phyloP scores from a whole-genome alignment of 2,329 filamentous ascomycete species.

The Pyrenophora teres region DNA sequence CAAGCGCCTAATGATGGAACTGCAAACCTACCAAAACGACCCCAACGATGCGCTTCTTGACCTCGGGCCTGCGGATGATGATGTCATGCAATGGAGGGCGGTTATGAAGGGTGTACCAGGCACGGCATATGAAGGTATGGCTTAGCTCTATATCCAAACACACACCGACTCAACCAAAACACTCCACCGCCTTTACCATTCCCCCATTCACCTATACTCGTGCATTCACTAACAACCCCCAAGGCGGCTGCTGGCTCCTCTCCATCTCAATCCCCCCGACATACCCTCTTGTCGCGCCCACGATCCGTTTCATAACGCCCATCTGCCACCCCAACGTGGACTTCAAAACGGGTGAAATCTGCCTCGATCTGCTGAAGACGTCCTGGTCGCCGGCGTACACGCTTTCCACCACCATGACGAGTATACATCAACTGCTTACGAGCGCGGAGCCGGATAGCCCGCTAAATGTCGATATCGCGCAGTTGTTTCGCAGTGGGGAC shows the following conservation, averaged over 20 bases:
- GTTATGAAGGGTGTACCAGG: conserved; percentile 63
- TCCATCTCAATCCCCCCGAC: conserved; percentile 72
- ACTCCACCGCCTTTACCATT: background rate
- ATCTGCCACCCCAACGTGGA: conserved; percentile 50
- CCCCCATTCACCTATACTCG: background rate
- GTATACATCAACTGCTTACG: conserved; percentile 70
- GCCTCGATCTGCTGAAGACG: conserved; percentile 79
- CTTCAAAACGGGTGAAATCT: conserved; percentile 80
- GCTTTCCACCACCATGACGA: conserved; percentile 73
- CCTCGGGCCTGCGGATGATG: conserved; percentile 62
- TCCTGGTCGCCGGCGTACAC: conserved; percentile 88
- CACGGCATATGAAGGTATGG: conserved; percentile 64
- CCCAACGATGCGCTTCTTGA: conserved; percentile 62
- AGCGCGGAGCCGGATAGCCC: conserved; percentile 75
- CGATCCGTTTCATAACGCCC: conserved; percentile 73
- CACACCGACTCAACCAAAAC: no score
- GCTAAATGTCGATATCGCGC: conserved; percentile 78
- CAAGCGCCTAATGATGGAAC: conserved; percentile 66
- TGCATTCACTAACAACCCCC: background rate
- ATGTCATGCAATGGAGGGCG: conserved; percentile 64
- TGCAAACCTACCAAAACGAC: conserved; percentile 61
- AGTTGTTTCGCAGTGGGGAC: conserved; percentile 71
- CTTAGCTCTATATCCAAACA: background rate
- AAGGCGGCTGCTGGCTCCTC: conserved; percentile 81
- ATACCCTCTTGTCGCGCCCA: conserved; percentile 80